Evolutionary conservation across 2,329 filamentous ascomycete genomes (phyloP).

Genomic region (Penicillium carneum): DNA sequence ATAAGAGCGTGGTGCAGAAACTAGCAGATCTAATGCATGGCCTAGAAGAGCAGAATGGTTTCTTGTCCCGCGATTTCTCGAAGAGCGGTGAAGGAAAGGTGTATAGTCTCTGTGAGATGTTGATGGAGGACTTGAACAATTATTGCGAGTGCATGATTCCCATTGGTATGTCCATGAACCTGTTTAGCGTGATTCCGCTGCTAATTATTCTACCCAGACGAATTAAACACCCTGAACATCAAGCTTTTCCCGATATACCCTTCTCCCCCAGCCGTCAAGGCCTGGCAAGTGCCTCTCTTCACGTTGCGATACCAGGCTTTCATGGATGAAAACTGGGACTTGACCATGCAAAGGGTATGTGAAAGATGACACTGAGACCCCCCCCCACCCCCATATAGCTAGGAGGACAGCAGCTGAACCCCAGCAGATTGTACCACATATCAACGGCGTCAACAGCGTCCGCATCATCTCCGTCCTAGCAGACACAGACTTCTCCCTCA

Average conservation of each 20-base stretch:
- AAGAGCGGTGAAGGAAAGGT: constrained; percentile 59
- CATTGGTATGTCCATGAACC: constrained; percentile 68
- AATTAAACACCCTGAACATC: constrained; percentile 93
- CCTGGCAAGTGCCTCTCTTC: constrained; percentile 88
- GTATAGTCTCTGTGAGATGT: constrained; percentile 78
- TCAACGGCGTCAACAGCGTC: constrained; percentile 90
- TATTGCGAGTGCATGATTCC: constrained; percentile 99
- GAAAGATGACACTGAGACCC: background rate
- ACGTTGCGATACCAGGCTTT: constrained; percentile 64
- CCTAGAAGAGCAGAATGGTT: constrained; percentile 89
- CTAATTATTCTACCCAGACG: constrained; percentile 63
- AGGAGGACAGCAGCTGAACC: constrained; percentile 2
- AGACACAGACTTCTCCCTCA: constrained; percentile 84
- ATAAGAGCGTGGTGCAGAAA: constrained; percentile 84
- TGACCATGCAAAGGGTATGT: constrained; percentile 59
- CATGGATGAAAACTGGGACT: constrained; percentile 63
- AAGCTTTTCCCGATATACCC: constrained; percentile 88
- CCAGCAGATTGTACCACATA: constrained; percentile 74
- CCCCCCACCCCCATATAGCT: background rate
- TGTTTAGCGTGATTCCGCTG: background rate
- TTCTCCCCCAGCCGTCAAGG: constrained; percentile 76
- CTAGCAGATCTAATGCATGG: constrained; percentile 84
- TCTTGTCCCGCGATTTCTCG: constrained; percentile 63
- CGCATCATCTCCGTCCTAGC: constrained; percentile 83
- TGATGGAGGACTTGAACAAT: constrained; percentile 93